phyloP scores from a whole-genome alignment of 139 green algal species.

The Tetradesmus obliquus region DNA sequence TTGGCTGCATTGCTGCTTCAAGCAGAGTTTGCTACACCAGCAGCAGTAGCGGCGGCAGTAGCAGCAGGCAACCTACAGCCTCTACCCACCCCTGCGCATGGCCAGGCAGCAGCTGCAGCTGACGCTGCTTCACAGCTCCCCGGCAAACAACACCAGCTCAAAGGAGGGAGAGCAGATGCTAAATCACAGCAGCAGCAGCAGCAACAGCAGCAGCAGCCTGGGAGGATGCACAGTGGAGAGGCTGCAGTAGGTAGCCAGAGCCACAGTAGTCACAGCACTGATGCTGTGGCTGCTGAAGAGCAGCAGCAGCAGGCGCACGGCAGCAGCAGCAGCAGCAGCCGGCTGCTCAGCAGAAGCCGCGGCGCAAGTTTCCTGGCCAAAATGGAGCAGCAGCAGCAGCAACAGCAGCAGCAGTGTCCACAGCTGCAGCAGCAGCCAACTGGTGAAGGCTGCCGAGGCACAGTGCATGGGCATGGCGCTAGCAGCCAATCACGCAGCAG shows the following conservation, averaged over 20 bases:
- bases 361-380: neutral
- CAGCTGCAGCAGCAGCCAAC: neutral
- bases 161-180: neutral
- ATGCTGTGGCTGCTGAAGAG: neutral
- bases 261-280: neutral
- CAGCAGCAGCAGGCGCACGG: neutral
- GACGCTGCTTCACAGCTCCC: neutral
- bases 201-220: neutral
- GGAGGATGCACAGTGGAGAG: neutral
- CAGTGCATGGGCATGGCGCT: neutral
- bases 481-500: neutral
- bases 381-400: neutral
- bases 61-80: neutral
- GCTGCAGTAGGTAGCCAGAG: neutral
- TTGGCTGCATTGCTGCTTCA: neutral
- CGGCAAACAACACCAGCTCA: neutral
- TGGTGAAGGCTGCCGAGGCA: neutral
- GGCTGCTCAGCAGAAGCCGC: neutral
- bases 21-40: constrained; percentile 5
- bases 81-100: neutral
- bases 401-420: neutral
- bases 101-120: neutral
- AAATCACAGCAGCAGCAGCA: neutral
- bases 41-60: neutral
- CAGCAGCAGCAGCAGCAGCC: constrained; percentile 14